A percentile compares a stretch with the other conserved stretches of the same genome.
Evolutionary conservation across 345 rosid species (phyloP).

Genomic region (Citrus australasica): DNA sequence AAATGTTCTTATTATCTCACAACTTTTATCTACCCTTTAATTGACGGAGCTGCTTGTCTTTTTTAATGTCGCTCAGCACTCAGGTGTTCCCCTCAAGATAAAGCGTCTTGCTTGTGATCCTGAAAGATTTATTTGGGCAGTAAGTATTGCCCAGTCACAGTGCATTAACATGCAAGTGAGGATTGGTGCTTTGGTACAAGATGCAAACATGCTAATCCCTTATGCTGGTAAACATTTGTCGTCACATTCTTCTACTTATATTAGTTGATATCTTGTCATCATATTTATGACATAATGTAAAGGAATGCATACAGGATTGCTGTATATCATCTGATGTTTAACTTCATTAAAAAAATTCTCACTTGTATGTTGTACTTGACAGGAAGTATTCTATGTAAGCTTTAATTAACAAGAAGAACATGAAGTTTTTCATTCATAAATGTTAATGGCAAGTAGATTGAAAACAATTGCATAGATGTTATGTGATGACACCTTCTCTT

Average conservation of each 20-base stretch:
- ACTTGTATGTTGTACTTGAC: background rate
- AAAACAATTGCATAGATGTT: background rate
- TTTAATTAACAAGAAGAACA: background rate
- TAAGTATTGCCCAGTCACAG: slow-evolving; percentile 79
- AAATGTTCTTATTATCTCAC: background rate
- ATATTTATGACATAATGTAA: background rate
- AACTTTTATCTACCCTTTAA: background rate
- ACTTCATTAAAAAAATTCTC: background rate
- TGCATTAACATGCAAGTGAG: slow-evolving; percentile 79
- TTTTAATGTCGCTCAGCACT: slow-evolving; percentile 45
- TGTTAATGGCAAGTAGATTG: background rate
- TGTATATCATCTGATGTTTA: background rate
- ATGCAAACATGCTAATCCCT: slow-evolving; percentile 85
- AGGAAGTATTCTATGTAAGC: background rate
- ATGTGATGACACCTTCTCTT: background rate
- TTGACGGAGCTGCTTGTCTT: slow-evolving; percentile 11
- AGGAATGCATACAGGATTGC: background rate
- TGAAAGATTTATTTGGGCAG: slow-evolving; percentile 85
- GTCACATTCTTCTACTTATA: background rate
- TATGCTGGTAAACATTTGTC: slow-evolving; percentile 66
- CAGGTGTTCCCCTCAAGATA: slow-evolving; percentile 80
- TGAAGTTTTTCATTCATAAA: background rate
- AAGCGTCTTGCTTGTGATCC: slow-evolving; percentile 83
- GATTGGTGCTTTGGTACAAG: slow-evolving; percentile 80
- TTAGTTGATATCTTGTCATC: background rate